Base-by-base conservation (phyloP, 192 early-diverging fungal species). In the Allomyces macrogynus region DNA sequence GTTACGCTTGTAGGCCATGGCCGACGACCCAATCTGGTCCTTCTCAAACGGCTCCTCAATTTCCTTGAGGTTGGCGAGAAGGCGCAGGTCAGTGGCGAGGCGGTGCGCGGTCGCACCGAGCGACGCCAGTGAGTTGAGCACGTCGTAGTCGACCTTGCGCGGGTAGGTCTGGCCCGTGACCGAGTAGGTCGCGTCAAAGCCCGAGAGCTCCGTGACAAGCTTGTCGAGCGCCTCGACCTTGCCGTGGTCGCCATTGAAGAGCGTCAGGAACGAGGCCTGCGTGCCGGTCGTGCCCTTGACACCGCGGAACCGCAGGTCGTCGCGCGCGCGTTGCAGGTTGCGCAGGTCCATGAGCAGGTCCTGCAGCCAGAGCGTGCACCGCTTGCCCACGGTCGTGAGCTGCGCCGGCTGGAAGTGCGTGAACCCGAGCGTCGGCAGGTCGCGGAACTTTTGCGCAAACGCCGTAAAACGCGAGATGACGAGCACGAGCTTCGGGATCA, bases 1-100 rank as follows among this genome's bases (percentile, higher is more conserved):
- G 82, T 98, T 98, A 68, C 95, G 88, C 88, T 98, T 98, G 80
- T 98, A 98, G 66, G 95, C 95, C 95, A 98, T 98, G 66, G 95
- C 95, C 25, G 89, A 92, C 26, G 87, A 89, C 9, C 95, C 94
- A 66, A 98, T 98, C 77, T 98, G 95, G 76, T 98, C 91, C 80
- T 92, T 93, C 77, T 98, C 95, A 65, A 98, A 98, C 24, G 95
- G 95, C 74, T 98, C 95, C 76, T 98, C 95, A 60, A 98, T 81
- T 70, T 98, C 95, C 83, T 98, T 98, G 64, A 98, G 76, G 67
- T 92, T 89, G 24, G 92, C 95, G 67, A 98, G 78, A 43, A 98
- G 79, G 57, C 95, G 86, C 67, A 98, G 89, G 72, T 98, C 95
- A 14, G 92, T 91, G 1, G 93, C 93, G 63, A 96, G 92, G 73